Evolutionary conservation across 2,329 filamentous ascomycete genomes (phyloP), one percentile per base, ranked within the genome.

Genomic region (Aspergillus udagawae): DNA sequence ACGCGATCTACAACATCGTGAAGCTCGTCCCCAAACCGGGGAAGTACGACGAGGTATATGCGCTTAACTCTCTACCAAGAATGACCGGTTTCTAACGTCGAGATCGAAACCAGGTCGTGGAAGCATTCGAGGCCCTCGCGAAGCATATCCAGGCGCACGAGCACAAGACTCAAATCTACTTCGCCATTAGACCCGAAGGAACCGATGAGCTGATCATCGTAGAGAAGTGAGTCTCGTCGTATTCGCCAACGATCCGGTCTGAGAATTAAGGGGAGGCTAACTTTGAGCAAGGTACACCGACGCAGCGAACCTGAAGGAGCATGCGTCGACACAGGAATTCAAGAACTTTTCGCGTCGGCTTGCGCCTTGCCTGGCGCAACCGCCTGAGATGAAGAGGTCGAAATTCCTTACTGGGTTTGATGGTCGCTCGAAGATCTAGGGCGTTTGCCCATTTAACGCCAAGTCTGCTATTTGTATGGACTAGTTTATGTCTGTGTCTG

Each of bases 101-200:
- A 17, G 27, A n/a, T 51, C n/a, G 32, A 17, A 27, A 51, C 7
- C n/a, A 62, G 60, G 49, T 63, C 32, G 56, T 57, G 5, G 56
- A 56, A 41, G 61, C 61, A 4, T 65, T 65, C 61, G 58, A 49
- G n/a, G 51, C 51, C 20, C 49, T 65, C 49, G 57, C 60, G 5
- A 52, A 62, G 35, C 54, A 62, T 45, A 57, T 65, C 45, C 23
- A 63, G 48, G 27, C 58, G 4, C 42, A 60, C 38, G 63, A 65
- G n/a, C 56, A 53, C n/a, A 60, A 62, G 55, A 65, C 63, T 0
- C 63, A 65, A 42, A 58, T 63, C 49, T 65, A 65, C 57, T 62
- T 59, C 54, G 61, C 63, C 20, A 51, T 65, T 35, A 58, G 56
- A 38, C 60, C 63, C 10, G 44, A 45, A 48, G 57, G 56, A 6